Conservation (phyloP, 176 grass and related monocot species). For the Oryza longistaminata region DNA sequence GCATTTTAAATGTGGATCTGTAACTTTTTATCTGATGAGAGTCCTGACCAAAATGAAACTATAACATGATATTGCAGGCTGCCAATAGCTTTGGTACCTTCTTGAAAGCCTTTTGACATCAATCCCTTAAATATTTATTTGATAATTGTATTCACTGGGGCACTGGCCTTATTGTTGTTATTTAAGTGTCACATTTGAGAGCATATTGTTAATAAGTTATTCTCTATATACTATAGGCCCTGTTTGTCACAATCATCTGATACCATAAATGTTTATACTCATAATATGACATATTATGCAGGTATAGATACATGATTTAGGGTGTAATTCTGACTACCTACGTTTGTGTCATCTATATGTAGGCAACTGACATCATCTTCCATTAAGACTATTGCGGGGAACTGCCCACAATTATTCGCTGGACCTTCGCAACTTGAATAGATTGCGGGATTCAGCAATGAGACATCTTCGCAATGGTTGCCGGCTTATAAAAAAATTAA, state of each 20-base stretch:
- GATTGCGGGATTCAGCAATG: slow-evolving; percentile 50
- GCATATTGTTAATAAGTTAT: neutral
- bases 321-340: slow-evolving; percentile 25
- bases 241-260: neutral
- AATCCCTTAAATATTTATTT: neutral
- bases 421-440: slow-evolving; percentile 62
- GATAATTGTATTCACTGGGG: neutral
- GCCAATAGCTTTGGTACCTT: neutral
- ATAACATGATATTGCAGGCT: neutral
- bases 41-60: neutral
- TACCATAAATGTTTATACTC: neutral
- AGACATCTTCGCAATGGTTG: slow-evolving; percentile 60
- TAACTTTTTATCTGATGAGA: neutral
- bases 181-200: slow-evolving; percentile 13
- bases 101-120: neutral
- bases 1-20: neutral
- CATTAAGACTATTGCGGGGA: slow-evolving; percentile 67
- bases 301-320: neutral
- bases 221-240: neutral
- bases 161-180: neutral
- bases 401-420: slow-evolving; percentile 56
- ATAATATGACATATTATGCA: slow-evolving; percentile 16
- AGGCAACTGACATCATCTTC: slow-evolving; percentile 83
- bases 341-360: slow-evolving; percentile 34
- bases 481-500: slow-evolving; percentile 53